Evolutionary conservation across 108 stramenopile genomes (phyloP).

Genomic region (Mediolabrus comicus): DNA sequence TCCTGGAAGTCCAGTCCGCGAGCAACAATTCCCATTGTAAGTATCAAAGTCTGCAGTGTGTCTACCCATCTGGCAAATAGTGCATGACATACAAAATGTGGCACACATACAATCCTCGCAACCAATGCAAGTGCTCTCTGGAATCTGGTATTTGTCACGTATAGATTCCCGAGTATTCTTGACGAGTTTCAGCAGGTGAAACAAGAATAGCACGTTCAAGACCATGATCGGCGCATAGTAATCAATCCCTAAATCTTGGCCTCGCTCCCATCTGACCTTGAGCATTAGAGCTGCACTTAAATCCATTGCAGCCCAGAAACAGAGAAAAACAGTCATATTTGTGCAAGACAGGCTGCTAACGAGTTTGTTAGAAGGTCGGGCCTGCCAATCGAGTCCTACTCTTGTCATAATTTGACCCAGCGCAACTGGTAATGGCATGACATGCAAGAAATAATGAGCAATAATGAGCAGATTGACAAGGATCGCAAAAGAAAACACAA

Average conservation of each 20-base stretch:
- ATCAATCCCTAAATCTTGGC: slow-evolving; percentile 27
- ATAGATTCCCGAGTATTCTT: slow-evolving; percentile 56
- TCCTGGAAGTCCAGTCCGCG: slow-evolving; percentile 45
- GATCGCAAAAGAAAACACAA: not conserved
- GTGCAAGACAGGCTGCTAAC: slow-evolving; percentile 48
- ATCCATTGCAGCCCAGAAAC: slow-evolving; percentile 70
- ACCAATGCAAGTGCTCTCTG: slow-evolving; percentile 41
- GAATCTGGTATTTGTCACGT: slow-evolving; percentile 67
- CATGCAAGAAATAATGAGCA: not conserved
- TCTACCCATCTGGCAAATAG: slow-evolving; percentile 76
- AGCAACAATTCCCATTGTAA: slow-evolving; percentile 46
- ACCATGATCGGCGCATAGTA: slow-evolving; percentile 47
- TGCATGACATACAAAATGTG: slow-evolving; percentile 65
- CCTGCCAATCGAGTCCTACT: slow-evolving; percentile 67
- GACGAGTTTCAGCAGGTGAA: slow-evolving; percentile 27
- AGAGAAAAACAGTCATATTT: slow-evolving; percentile 55
- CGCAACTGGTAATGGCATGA: slow-evolving; percentile 35
- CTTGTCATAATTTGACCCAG: slow-evolving; percentile 77
- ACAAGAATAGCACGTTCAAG: slow-evolving; percentile 50
- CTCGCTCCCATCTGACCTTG: slow-evolving; percentile 45
- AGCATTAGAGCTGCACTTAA: slow-evolving; percentile 35
- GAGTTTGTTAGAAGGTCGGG: slow-evolving; percentile 48
- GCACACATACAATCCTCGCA: slow-evolving; percentile 58
- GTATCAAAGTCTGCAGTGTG: slow-evolving; percentile 78
- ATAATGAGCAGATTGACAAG: slow-evolving; percentile 1